These are phyloP conservation scores for Neckera pumila DNA, from an alignment of 225 moss, liverwort and hornwort genomes.

Conservation along the genomic window DNA sequence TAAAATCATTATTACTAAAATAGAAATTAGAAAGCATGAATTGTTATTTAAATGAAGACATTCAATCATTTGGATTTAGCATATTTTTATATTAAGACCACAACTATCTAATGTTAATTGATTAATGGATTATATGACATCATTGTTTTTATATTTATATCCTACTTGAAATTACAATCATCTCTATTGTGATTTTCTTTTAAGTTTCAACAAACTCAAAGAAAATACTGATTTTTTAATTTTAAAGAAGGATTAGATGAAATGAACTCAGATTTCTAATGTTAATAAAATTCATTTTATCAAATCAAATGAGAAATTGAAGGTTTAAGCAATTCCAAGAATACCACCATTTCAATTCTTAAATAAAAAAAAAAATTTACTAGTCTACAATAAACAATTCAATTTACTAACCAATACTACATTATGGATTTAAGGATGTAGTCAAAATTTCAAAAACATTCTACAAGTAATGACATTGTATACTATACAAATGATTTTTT, in stretches of 20 bases:
- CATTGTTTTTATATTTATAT: neutral
- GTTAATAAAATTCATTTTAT: neutral
- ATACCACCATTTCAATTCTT: neutral
- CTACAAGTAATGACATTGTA: neutral
- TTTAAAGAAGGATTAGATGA: too few relatives aligned
- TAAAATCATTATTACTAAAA: too few relatives aligned
- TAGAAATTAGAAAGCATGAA: neutral
- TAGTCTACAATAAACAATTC: neutral
- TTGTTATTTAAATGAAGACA: neutral
- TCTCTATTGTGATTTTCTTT: neutral
- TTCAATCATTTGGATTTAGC: neutral
- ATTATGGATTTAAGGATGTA: neutral
- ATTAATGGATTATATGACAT: neutral
- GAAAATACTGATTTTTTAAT: rapidly evolving
- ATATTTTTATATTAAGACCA: neutral
- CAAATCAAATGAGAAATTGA: neutral
- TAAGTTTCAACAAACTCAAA: neutral
- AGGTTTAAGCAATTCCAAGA: neutral
- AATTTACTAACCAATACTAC: neutral
- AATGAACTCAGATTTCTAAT: too few relatives aligned
- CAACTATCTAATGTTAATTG: neutral
- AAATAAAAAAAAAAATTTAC: neutral
- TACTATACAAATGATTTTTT: neutral
- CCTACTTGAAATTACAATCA: neutral
- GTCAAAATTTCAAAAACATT: too few relatives aligned